Base-by-base conservation (phyloP, 345 rosid genomes). In the Anacardium occidentale region DNA sequence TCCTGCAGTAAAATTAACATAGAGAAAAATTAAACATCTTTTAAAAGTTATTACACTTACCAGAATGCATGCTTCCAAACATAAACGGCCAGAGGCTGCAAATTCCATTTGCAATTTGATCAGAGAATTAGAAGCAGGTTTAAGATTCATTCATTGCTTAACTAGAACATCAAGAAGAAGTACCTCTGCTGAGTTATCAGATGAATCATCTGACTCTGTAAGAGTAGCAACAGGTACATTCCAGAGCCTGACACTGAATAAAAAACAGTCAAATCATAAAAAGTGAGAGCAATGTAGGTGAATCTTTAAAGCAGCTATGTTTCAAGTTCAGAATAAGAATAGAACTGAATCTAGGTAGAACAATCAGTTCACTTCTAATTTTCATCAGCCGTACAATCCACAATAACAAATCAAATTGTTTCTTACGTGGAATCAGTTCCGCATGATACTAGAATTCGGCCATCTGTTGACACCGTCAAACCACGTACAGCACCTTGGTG, bases 401-500 rank as follows among this genome's bases (percentile, higher is more conserved):
- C 29, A 55, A 25, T 34, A 57, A 63, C 2, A 15, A 63, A 51
- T 58, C 6, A 76, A 21, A 45, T 22, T 62, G 22, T 54, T 44
- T 25, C 91, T 87, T 93, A 93, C 96, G 88, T 89, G 94, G 88
- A 79, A 85, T 93, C 99, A 70, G 82, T 83, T 77, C 99, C 98
- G 13, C 99, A 93, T 10, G 98, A 96, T 60, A 96, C 88, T 47
- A 93, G 80, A 57, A 84, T 74, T 47, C 75, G 76, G 54, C 98
- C 99, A 85, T 96, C 95, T 3, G 98, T 91, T 21, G 99, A 93
- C 29, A 72, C 97, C 26, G 96, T 79, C 85, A 96, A 84, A 58
- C 99, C 99, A 57, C 85, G 86, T 61, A 93, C 94, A 70, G 96
- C 92, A 62, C 97, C 99, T 81, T 86, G 92, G 83, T 93, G 98